Evolutionary conservation across 2,329 filamentous ascomycete species (phyloP).

Genomic region (Monilinia fructicola): DNA sequence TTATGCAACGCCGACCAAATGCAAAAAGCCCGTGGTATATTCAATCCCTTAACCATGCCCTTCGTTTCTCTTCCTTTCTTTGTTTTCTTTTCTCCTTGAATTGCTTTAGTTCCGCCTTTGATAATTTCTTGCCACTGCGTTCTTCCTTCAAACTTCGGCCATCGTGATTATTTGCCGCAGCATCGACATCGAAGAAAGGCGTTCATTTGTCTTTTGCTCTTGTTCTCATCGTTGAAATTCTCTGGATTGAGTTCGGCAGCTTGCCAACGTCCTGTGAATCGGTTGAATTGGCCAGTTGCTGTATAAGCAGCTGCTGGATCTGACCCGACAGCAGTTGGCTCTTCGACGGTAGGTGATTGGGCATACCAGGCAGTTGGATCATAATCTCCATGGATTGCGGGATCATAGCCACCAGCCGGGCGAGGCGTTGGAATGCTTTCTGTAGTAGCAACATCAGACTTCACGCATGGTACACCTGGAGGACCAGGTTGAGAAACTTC

Average conservation of each 20-base stretch:
- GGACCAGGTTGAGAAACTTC: slow-evolving; percentile 37
- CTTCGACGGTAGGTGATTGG: slow-evolving; percentile 50
- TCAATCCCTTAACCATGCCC: slow-evolving; percentile 68
- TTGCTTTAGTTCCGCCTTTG: slow-evolving; percentile 81
- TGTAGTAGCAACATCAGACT: slow-evolving; percentile 35
- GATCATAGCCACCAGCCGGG: slow-evolving; percentile 80
- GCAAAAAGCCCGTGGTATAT: slow-evolving; percentile 10
- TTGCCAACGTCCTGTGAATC: slow-evolving; percentile 85
- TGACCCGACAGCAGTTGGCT: slow-evolving; percentile 39
- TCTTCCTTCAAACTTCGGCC: slow-evolving; percentile 91
- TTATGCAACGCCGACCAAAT: slow-evolving; percentile 6
- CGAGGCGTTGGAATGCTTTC: slow-evolving; percentile 38
- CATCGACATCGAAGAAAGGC: slow-evolving; percentile 95
- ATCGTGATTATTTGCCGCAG: slow-evolving; percentile 86
- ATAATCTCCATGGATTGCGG: slow-evolving; percentile 93
- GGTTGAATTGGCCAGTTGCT: slow-evolving; percentile 79
- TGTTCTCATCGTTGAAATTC: slow-evolving; percentile 81
- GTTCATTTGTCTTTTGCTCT: slow-evolving; percentile 83
- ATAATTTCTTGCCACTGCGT: slow-evolving; percentile 78
- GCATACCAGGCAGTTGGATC: slow-evolving; percentile 96
- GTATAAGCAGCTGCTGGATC: slow-evolving; percentile 57
- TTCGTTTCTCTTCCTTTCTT: slow-evolving; percentile 90
- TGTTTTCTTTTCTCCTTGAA: slow-evolving; percentile 88
- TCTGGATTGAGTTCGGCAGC: slow-evolving; percentile 65
- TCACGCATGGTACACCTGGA: slow-evolving; percentile 38